These are phyloP conservation scores for Ustilago hordei DNA, from an alignment of 1,284 basidiomycete genomes.

Conservation along the genomic window DNA sequence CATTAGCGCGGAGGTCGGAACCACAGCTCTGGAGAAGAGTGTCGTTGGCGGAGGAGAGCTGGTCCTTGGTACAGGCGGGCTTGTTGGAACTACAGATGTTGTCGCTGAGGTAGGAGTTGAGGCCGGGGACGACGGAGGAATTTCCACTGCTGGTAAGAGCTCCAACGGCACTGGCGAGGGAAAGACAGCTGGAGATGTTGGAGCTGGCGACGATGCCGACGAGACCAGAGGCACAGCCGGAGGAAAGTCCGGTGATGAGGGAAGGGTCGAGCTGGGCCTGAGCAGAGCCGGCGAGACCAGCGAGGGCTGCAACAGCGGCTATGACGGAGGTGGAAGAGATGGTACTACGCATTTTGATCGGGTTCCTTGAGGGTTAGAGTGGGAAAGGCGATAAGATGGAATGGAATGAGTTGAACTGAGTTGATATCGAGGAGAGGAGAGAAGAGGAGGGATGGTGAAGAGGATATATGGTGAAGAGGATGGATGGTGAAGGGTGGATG, in stretches of 20 bases:
- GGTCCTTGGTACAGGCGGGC: constrained; percentile 17
- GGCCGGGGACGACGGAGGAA: constrained; percentile 33
- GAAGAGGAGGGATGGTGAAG: background rate
- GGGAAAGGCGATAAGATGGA: background rate
- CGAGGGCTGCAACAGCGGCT: constrained; percentile 21
- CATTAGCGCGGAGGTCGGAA: constrained; percentile 17
- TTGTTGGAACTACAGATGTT: constrained; percentile 35
- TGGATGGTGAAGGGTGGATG: background rate
- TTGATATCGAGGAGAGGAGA: background rate
- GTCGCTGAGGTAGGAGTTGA: constrained; percentile 28
- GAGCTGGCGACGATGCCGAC: constrained; percentile 40
- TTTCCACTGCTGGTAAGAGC: constrained; percentile 35
- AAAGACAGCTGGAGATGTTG: constrained; percentile 40
- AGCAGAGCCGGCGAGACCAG: constrained; percentile 19
- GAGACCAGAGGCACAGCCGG: constrained; percentile 29
- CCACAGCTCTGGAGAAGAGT: constrained; percentile 37
- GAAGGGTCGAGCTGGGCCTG: constrained; percentile 43
- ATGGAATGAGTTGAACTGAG: background rate
- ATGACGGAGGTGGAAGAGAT: constrained; percentile 17
- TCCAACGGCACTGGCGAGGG: constrained; percentile 37
- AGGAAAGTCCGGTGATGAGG: constrained; percentile 47
- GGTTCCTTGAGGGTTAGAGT: background rate
- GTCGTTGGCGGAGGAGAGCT: constrained; percentile 33
- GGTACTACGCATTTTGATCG: constrained; percentile 26
- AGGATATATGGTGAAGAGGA: background rate